phyloP scores from a whole-genome alignment of 352 stramenopile species.

The Phytopythium boreale region DNA sequence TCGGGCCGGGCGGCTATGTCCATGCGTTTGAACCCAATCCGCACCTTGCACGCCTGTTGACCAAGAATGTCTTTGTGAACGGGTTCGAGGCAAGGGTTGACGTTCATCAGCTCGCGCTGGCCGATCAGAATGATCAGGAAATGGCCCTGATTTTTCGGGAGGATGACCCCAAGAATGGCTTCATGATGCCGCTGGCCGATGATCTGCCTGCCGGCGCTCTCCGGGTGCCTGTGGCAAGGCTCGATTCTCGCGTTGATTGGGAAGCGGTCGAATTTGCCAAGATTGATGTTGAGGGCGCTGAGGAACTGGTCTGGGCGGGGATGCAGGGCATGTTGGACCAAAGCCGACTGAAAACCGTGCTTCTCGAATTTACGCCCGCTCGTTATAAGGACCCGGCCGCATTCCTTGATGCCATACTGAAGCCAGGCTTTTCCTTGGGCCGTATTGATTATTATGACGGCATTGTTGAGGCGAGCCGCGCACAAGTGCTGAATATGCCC shows the following conservation, averaged over 20 bases:
- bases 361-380: constrained; percentile 7
- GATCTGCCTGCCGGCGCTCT: constrained; percentile 6
- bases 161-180: constrained; percentile 7
- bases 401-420: constrained; percentile 8
- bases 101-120: constrained; percentile 7
- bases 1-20: constrained; percentile 6
- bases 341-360: constrained; percentile 7
- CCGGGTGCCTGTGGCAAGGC: constrained; percentile 6
- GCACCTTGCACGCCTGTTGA: constrained; percentile 7
- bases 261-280: constrained; percentile 7
- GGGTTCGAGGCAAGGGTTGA: constrained; percentile 7
- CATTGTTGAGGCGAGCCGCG: constrained; percentile 7
- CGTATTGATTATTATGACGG: constrained; percentile 8
- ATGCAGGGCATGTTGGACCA: constrained; percentile 7
- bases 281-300: constrained; percentile 7
- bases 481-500: constrained; percentile 7
- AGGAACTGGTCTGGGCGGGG: constrained; percentile 6
- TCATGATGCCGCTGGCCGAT: constrained; percentile 7
- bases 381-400: constrained; percentile 7
- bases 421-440: constrained; percentile 7
- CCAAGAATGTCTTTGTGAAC: constrained; percentile 8
- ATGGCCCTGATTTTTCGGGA: constrained; percentile 7
- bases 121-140: constrained; percentile 8
- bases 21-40: constrained; percentile 7
- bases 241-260: constrained; percentile 7